These are phyloP conservation scores for Purpureocillium takamizusanense DNA, from an alignment of 2,329 filamentous ascomycete species.

Conservation along the genomic window DNA sequence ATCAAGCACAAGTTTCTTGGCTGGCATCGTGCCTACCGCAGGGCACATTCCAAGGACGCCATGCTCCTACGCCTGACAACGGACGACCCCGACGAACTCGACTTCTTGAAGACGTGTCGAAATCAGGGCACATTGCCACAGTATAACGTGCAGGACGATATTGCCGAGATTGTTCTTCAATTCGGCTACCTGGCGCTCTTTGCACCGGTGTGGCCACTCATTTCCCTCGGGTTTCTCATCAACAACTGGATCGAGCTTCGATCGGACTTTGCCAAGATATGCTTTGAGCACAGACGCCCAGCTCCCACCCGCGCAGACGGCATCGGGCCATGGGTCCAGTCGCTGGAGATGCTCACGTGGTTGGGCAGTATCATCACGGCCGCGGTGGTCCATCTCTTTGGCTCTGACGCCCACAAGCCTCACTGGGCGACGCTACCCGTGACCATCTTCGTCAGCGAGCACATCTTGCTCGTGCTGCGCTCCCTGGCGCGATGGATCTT, in stretches of 20 bases:
- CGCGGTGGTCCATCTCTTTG: slow-evolving; percentile 67
- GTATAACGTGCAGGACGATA: slow-evolving; percentile 66
- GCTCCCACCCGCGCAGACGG: slow-evolving; percentile 60
- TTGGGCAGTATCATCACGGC: slow-evolving; percentile 63
- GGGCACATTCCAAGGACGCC: slow-evolving; percentile 25
- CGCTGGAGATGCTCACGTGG: slow-evolving; percentile 61
- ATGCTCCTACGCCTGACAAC: slow-evolving; percentile 36
- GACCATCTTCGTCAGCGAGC: slow-evolving; percentile 64
- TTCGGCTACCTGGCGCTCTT: slow-evolving; percentile 69
- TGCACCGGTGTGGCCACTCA: slow-evolving; percentile 67
- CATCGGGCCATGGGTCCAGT: slow-evolving; percentile 65
- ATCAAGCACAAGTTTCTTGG: slow-evolving; percentile 49
- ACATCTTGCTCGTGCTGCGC: slow-evolving; percentile 57
- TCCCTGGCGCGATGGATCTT: slow-evolving; percentile 25
- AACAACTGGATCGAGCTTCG: slow-evolving; percentile 74
- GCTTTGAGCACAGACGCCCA: slow-evolving; percentile 62
- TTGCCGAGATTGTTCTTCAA: slow-evolving; percentile 64
- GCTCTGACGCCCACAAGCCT: slow-evolving; percentile 44
- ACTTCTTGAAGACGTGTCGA: slow-evolving; percentile 55
- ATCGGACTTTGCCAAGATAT: slow-evolving; percentile 70
- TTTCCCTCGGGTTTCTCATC: slow-evolving; percentile 61
- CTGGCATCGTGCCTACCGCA: slow-evolving; percentile 32
- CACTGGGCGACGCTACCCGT: slow-evolving; percentile 58
- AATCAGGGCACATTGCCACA: slow-evolving; percentile 57
- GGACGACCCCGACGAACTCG: slow-evolving; percentile 53